phyloP scores from a whole-genome alignment of 768 basidiomycete genomes.

The Rhodosporidiobolus odoratus region DNA sequence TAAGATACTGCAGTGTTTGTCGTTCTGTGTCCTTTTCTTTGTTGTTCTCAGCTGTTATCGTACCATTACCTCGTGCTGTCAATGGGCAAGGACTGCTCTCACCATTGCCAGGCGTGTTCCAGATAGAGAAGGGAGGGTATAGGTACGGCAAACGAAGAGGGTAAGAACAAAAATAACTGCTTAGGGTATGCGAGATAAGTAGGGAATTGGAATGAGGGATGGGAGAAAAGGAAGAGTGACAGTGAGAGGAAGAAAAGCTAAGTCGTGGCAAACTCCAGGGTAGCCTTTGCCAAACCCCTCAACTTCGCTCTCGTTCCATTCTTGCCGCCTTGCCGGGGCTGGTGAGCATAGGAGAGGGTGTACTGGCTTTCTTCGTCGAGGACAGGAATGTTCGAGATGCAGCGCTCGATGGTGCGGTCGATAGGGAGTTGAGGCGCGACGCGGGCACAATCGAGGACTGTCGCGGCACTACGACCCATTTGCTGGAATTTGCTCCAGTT shows the following conservation, averaged over 20 bases:
- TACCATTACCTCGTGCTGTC: too few relatives aligned
- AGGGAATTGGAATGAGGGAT: neutral
- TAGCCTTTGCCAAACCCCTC: slow-evolving; percentile 11
- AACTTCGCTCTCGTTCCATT: slow-evolving; percentile 1
- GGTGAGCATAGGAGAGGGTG: slow-evolving; percentile 29
- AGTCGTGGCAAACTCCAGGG: neutral
- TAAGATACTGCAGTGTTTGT: slow-evolving; percentile 41
- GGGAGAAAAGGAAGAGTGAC: neutral
- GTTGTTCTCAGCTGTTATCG: neutral
- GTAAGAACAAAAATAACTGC: neutral
- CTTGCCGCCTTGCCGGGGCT: slow-evolving; percentile 8
- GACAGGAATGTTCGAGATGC: slow-evolving; percentile 34
- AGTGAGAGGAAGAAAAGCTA: neutral
- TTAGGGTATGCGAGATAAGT: neutral
- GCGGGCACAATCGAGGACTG: slow-evolving; percentile 50
- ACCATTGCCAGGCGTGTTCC: too few relatives aligned
- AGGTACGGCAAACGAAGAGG: neutral
- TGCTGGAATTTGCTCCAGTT: slow-evolving; percentile 96
- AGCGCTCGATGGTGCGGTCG: slow-evolving; percentile 35
- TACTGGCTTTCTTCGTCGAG: slow-evolving; percentile 32
- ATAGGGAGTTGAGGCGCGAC: slow-evolving; percentile 26
- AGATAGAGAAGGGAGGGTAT: neutral
- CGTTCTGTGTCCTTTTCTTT: slow-evolving; percentile 44
- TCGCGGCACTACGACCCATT: slow-evolving; percentile 78
- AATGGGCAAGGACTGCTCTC: too few relatives aligned